These are phyloP conservation scores for Solanum chmielewskii DNA, from an alignment of 257 asterid genomes.

Conservation along the genomic window DNA sequence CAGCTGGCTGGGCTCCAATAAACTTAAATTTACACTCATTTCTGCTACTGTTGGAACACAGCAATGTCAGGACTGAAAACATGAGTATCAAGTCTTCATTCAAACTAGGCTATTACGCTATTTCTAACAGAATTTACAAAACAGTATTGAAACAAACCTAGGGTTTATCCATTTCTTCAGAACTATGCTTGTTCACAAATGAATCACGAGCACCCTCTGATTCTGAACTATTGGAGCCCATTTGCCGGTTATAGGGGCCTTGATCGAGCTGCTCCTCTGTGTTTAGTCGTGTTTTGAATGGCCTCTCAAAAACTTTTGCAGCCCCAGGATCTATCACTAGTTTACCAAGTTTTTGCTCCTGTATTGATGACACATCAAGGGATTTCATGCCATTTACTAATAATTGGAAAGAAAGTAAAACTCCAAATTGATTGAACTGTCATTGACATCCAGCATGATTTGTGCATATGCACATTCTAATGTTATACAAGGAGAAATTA, in stretches of 20 bases:
- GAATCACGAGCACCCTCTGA: slow-evolving; percentile 24
- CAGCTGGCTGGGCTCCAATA: not conserved
- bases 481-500: not conserved
- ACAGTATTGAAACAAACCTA: not conserved
- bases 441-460: not conserved
- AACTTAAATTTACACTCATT: not conserved
- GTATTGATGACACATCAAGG: slow-evolving; percentile 9
- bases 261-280: slow-evolving; percentile 46
- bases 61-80: not conserved
- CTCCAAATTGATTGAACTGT: not conserved
- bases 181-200: slow-evolving; percentile 18
- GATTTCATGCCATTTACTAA: not conserved
- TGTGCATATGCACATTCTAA: not conserved
- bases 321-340: slow-evolving; percentile 67
- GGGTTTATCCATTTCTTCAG: slow-evolving; percentile 35
- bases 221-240: slow-evolving; percentile 25
- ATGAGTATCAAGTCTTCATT: not conserved
- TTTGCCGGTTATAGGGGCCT: slow-evolving; percentile 23
- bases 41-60: not conserved
- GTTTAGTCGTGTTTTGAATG: slow-evolving; percentile 37
- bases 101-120: not conserved
- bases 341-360: slow-evolving; percentile 82
- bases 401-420: not conserved
- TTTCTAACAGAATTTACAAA: not conserved
- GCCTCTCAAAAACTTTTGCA: slow-evolving; percentile 84